phyloP scores from a whole-genome alignment of 1,139 yeast genomes.

The Sugiyamaella sp. region DNA sequence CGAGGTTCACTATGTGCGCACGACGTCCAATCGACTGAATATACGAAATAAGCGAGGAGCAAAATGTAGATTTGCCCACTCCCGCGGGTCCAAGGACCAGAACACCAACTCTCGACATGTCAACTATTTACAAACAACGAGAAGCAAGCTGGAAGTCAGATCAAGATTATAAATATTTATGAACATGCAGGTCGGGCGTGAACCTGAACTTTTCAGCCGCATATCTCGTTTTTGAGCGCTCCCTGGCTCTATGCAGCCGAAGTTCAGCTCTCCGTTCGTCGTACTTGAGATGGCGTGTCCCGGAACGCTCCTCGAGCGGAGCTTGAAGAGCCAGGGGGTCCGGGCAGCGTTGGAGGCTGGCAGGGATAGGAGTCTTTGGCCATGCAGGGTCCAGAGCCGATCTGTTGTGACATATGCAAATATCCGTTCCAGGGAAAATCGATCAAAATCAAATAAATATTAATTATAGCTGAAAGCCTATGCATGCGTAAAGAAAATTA shows the following conservation, averaged over 20 bases:
- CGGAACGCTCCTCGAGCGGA: too few species aligned
- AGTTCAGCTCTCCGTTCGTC: too few species aligned
- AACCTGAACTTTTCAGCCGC: not conserved
- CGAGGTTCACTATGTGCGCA: slow-evolving; percentile 92
- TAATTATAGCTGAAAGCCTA: not conserved
- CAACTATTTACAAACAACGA: not conserved
- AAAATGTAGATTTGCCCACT: slow-evolving; percentile 86
- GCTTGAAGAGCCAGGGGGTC: too few species aligned
- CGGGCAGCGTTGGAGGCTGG: too few species aligned
- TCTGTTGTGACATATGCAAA: too few species aligned
- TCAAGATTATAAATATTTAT: not conserved
- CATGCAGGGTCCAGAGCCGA: too few species aligned
- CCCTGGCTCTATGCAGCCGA: not conserved
- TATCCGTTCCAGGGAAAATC: too few species aligned
- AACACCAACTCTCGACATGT: slow-evolving; percentile 95
- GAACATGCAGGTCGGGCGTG: not conserved
- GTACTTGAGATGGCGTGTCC: too few species aligned
- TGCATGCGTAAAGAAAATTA: not conserved
- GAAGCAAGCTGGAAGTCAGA: too few species aligned
- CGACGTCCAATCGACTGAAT: slow-evolving; percentile 90
- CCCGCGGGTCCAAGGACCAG: slow-evolving; percentile 97
- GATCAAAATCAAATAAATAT: too few species aligned
- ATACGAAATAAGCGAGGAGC: slow-evolving; percentile 82
- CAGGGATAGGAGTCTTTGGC: too few species aligned
- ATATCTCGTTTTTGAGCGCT: not conserved